phyloP scores from a whole-genome alignment of 2,329 filamentous ascomycete genomes.

The Rutstroemia sp. region DNA sequence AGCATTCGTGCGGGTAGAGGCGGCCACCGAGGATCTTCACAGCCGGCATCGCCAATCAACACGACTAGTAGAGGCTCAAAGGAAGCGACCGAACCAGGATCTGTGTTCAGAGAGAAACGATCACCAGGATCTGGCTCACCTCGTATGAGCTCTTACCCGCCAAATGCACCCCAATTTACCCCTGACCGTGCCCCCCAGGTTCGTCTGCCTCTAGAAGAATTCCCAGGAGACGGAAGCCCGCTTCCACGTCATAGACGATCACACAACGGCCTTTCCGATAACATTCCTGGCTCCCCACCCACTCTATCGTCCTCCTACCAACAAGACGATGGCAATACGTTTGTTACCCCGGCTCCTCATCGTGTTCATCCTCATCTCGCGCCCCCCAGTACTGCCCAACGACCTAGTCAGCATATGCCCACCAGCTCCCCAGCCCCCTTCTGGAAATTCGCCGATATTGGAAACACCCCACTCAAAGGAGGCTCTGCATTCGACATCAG shows the following conservation, averaged over 20 bases:
- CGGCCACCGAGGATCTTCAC: conserved; percentile 60
- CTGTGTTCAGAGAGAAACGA: conserved; percentile 49
- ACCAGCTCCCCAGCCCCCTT: conserved; percentile 81
- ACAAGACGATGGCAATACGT: conserved; percentile 52
- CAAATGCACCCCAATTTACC: conserved; percentile 42
- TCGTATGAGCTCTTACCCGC: conserved; percentile 41
- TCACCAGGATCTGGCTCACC: conserved; percentile 48
- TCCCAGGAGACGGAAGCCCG: conserved; percentile 48
- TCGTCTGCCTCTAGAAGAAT: conserved; percentile 16
- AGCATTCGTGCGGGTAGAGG: conserved; percentile 50
- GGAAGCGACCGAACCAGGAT: conserved; percentile 42
- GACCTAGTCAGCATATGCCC: conserved; percentile 79
- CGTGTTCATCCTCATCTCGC: conserved; percentile 67
- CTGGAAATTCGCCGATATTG: conserved; percentile 77
- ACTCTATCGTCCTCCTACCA: conserved; percentile 55
- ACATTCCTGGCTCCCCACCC: conserved; percentile 48
- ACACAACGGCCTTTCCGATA: conserved; percentile 37
- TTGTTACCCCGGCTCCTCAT: conserved; percentile 66
- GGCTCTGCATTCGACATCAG: conserved; percentile 47
- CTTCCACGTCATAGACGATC: conserved; percentile 46
- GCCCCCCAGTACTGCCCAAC: conserved; percentile 72
- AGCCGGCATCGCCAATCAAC: conserved; percentile 58
- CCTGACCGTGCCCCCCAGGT: conserved; percentile 46
- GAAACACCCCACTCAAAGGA: conserved; percentile 56
- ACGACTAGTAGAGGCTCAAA: conserved; percentile 52